Percentiles rank a stretch among this genome's conserved stretches.
These are phyloP conservation scores for Gleditsia sinensis DNA, from an alignment of 306 rosid genomes.

Conservation along the genomic window DNA sequence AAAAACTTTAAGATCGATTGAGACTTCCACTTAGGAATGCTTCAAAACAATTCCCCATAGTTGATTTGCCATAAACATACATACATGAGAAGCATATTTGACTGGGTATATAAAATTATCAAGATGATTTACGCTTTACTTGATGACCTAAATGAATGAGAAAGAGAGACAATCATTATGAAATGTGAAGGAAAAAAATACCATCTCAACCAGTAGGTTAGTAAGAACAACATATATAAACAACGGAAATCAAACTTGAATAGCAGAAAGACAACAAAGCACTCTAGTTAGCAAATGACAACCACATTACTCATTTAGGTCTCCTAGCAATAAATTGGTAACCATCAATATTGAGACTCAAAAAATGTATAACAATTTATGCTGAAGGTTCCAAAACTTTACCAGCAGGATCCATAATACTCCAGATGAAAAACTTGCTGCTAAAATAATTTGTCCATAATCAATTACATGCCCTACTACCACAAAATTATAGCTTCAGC, in stretches of 20 bases:
- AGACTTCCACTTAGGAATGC: no score
- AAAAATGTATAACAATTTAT: neutral
- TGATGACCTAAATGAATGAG: neutral
- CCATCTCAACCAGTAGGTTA: neutral
- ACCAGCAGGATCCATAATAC: neutral
- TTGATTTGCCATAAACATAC: neutral
- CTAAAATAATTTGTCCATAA: neutral
- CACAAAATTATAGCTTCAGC: neutral
- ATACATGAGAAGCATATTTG: neutral
- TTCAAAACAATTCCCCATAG: neutral
- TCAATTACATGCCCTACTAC: neutral
- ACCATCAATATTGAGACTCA: neutral
- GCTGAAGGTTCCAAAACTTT: neutral
- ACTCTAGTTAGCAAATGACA: neutral
- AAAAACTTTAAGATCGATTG: neutral
- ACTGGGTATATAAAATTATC: neutral
- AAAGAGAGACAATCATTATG: neutral
- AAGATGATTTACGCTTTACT: constrained; percentile 15
- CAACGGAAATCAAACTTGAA: neutral
- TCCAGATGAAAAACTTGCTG: neutral
- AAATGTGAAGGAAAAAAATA: neutral
- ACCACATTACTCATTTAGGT: constrained; percentile 1
- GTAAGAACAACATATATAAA: neutral
- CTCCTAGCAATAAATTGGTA: neutral
- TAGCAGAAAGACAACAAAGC: neutral